Evolutionary conservation across 2,329 filamentous ascomycete species (phyloP), one percentile per base, ranked within the genome.

Genomic region (Colletotrichum sp.): DNA sequence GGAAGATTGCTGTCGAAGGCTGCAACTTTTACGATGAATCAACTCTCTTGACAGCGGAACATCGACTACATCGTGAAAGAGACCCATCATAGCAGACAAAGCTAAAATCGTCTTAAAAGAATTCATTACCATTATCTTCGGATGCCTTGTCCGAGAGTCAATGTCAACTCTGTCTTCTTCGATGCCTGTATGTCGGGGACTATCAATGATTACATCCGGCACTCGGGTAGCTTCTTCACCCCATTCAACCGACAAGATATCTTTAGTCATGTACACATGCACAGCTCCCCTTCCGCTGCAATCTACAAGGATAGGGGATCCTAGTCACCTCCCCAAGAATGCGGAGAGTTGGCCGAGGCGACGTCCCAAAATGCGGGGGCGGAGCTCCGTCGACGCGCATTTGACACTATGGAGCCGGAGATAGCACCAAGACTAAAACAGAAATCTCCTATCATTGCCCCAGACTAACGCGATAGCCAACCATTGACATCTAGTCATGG

Each of bases 311-410:
- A 71, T 64, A 34, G 26, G 59, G 59, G 57, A 39, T 34, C 36
- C 57, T 28, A 24, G 34, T 71, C 59, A 24, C 36, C 34, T 44
- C 28, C 59, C 68, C 24, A 71, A 64, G 28, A 66, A 32, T 59
- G 69, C 69, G 59, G 69, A 71, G 30, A 30, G 59, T 66, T 66
- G 30, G 30, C 52, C 44, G 44, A 59, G 60, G 48, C 48, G 52
- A 70, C 44, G 59, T 66, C n/a, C 44, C 36, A 55, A 52, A 72
- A 72, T 72, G 70, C 70, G 70, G 70, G 70, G 70, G 64, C 63
- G 70, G 70, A 72, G 70, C 70, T 68, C 70, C 70, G 70, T 72
- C 55, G 36, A 59, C 28, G 10, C 30, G 70, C 70, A 72, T 59
- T 32, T 22, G 52, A 22, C 55, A 34, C 16, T 59, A 59, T 59